These are phyloP conservation scores for Kodamaea jinghongensis DNA, from an alignment of 805 yeast genomes.

Conservation along the genomic window DNA sequence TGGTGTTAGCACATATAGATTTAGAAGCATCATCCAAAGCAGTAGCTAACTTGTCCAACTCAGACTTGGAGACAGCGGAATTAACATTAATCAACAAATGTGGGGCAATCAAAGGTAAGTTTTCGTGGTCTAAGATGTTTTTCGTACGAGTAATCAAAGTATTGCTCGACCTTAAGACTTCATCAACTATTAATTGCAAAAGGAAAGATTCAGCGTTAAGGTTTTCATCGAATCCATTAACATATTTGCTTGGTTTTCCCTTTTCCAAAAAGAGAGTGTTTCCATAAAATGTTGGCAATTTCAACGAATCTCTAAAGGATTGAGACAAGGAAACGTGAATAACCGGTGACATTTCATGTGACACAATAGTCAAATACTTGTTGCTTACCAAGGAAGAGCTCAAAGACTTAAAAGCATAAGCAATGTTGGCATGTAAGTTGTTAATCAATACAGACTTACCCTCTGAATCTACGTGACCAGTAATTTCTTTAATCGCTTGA, in stretches of 20 bases:
- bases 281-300: slow-evolving; percentile 51
- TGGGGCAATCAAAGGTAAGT: slow-evolving; percentile 51
- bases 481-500: slow-evolving; percentile 48
- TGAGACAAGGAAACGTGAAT: slow-evolving; percentile 61
- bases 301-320: slow-evolving; percentile 41
- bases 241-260: slow-evolving; percentile 43
- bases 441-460: slow-evolving; percentile 36
- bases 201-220: slow-evolving; percentile 57
- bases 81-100: slow-evolving; percentile 34
- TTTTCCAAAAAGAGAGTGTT: slow-evolving; percentile 42
- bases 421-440: slow-evolving; percentile 41
- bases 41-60: slow-evolving; percentile 22
- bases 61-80: slow-evolving; percentile 25
- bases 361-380: slow-evolving; percentile 49
- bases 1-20: slow-evolving; percentile 19
- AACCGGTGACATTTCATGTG: slow-evolving; percentile 62
- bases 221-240: slow-evolving; percentile 38
- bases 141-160: slow-evolving; percentile 65
- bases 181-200: slow-evolving; percentile 65
- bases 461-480: slow-evolving; percentile 24
- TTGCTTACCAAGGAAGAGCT: slow-evolving; percentile 33
- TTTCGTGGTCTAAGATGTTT: slow-evolving; percentile 67
- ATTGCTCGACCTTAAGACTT: slow-evolving; percentile 46
- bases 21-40: slow-evolving; percentile 24
- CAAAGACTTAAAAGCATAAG: slow-evolving; percentile 40